A percentile compares a stretch with the other conserved stretches of the same genome.
phyloP scores from a whole-genome alignment of 345 rosid species.

The Syzygium aqueum region DNA sequence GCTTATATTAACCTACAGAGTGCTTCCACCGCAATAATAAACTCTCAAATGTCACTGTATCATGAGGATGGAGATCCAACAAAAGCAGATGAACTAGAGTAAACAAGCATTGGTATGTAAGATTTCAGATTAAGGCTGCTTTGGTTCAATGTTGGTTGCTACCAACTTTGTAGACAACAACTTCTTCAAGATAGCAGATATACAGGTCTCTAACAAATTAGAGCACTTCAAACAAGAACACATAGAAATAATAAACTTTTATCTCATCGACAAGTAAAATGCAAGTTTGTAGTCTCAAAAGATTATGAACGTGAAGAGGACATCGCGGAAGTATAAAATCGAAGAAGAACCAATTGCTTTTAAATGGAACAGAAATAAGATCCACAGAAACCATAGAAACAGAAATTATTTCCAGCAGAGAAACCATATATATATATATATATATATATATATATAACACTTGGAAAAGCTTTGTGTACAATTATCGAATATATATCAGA shows the following conservation, averaged over 20 bases:
- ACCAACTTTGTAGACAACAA: background rate
- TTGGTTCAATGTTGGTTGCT: background rate
- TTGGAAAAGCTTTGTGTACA: background rate
- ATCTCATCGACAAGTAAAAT: background rate
- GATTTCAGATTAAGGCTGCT: background rate
- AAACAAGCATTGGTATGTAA: background rate
- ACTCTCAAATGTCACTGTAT: background rate
- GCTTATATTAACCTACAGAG: background rate
- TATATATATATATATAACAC: too few species aligned
- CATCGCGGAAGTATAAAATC: background rate
- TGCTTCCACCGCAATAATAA: background rate
- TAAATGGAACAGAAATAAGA: background rate
- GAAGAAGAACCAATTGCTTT: background rate
- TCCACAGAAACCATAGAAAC: background rate
- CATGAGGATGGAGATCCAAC: background rate
- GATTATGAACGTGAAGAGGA: background rate
- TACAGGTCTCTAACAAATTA: background rate
- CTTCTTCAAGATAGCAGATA: background rate
- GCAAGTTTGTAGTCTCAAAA: background rate
- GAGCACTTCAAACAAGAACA: background rate
- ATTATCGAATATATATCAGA: background rate
- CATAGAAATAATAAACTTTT: background rate
- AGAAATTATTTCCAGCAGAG: background rate
- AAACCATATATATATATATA: background rate
- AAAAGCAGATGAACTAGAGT: background rate